These are phyloP conservation scores for Ceratobasidium sp. DNA, from an alignment of 1,284 basidiomycete genomes.

Conservation along the genomic window DNA sequence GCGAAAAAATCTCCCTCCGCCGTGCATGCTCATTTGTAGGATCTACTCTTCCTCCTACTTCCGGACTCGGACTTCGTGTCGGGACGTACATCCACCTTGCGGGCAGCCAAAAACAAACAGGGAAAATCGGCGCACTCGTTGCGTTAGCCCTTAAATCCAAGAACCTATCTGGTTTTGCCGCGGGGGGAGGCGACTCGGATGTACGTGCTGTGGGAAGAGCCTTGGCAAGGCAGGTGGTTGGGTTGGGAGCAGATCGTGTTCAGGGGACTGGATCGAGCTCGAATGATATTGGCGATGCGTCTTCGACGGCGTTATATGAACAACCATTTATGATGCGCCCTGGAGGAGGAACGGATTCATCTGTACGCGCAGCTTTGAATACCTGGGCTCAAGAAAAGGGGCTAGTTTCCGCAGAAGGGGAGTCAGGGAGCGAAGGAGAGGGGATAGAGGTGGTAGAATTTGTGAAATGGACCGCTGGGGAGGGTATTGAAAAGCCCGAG, in stretches of 20 bases:
- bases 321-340: conserved; percentile 83
- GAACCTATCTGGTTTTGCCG: conserved; percentile 62
- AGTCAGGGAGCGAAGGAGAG: conserved; percentile 14
- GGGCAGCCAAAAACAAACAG: conserved; percentile 62
- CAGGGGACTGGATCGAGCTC: conserved; percentile 51
- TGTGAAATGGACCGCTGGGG: conserved; percentile 58
- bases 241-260: conserved; percentile 82
- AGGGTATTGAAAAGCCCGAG: conserved; percentile 49
- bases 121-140: conserved; percentile 79
- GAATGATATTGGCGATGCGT: conserved; percentile 59
- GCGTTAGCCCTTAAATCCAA: conserved; percentile 70
- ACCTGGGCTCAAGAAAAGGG: conserved; percentile 76
- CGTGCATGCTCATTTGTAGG: conserved; percentile 81
- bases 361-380: conserved; percentile 72
- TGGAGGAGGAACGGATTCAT: conserved; percentile 61
- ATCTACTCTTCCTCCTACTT: conserved; percentile 63
- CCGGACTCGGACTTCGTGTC: conserved; percentile 70
- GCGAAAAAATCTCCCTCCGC: conserved; percentile 90
- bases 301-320: conserved; percentile 75
- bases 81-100: conserved; percentile 82
- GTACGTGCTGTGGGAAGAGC: conserved; percentile 80
- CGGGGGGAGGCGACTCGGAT: conserved; percentile 61
- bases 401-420: conserved; percentile 58
- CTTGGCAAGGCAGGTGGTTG: conserved; percentile 87
- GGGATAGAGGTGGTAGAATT: conserved; percentile 58